A percentile compares a stretch with the other conserved stretches of the same genome.
Conservation (phyloP, 306 rosid genomes). For the Bauhinia variegata region DNA sequence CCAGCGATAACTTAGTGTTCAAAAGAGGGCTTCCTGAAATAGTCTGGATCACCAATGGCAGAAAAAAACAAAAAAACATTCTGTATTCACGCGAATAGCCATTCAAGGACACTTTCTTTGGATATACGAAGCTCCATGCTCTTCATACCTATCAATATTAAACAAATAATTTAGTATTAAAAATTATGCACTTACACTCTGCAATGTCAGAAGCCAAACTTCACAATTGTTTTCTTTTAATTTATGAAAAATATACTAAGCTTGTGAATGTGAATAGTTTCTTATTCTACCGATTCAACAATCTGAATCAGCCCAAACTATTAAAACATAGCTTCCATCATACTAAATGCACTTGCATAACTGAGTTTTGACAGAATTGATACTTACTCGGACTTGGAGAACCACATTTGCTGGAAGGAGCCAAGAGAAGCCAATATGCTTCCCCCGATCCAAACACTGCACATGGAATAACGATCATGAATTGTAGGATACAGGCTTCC, state of each 20-base stretch:
- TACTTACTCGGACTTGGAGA: slow-evolving; percentile 93
- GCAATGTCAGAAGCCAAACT: background rate
- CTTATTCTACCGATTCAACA: background rate
- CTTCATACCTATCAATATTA: slow-evolving; percentile 75
- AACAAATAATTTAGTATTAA: slow-evolving; percentile 9
- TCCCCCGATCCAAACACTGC: slow-evolving; percentile 99
- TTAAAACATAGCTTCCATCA: background rate
- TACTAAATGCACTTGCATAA: slow-evolving; percentile 1
- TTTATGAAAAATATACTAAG: background rate
- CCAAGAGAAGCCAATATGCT: slow-evolving; percentile 99
- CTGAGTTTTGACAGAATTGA: slow-evolving; percentile 1
- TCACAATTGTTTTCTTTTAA: background rate
- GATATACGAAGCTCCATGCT: slow-evolving; percentile 95
- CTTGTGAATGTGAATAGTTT: too few relatives aligned
- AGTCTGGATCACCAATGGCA: slow-evolving; percentile 19
- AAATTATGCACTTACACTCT: background rate
- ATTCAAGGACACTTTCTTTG: slow-evolving; percentile 91
- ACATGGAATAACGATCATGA: slow-evolving; percentile 28
- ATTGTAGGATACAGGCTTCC: slow-evolving; percentile 14
- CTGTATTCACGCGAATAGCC: slow-evolving; percentile 16
- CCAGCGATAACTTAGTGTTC: slow-evolving; percentile 6
- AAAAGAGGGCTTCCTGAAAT: slow-evolving; percentile 21
- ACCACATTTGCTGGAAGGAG: slow-evolving; percentile 89
- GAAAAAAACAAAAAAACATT: too few relatives aligned
- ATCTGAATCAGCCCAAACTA: background rate